Conservation (phyloP, 2,329 filamentous ascomycete genomes). For the Claviceps quebecensis region DNA sequence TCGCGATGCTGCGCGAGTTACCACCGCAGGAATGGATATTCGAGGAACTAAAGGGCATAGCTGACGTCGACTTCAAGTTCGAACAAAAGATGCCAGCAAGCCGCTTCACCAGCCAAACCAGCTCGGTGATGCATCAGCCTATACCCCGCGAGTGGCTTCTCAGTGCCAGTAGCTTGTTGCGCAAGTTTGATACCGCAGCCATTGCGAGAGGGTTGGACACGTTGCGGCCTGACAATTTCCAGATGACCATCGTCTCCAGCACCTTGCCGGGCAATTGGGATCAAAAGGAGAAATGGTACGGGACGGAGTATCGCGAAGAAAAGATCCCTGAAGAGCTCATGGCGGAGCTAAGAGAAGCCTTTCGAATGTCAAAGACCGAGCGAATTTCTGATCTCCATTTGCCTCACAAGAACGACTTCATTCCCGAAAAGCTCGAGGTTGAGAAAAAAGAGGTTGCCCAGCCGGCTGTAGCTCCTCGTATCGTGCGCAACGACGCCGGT, state of each 20-base stretch:
- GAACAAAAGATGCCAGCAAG: constrained; percentile 84
- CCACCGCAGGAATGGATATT: constrained; percentile 88
- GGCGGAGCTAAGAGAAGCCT: constrained; percentile 51
- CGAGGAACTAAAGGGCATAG: constrained; percentile 77
- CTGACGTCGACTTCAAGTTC: constrained; percentile 90
- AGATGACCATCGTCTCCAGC: constrained; percentile 69
- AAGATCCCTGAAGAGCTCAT: constrained; percentile 67
- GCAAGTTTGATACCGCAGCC: constrained; percentile 64
- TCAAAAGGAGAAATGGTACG: constrained; percentile 91
- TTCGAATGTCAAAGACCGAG: constrained; percentile 38
- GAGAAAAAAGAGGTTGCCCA: constrained; percentile 83
- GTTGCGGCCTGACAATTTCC: constrained; percentile 78
- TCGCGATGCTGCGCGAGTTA: constrained; percentile 67
- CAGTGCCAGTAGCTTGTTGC: constrained; percentile 61
- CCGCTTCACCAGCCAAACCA: constrained; percentile 74
- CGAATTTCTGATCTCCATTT: constrained; percentile 64
- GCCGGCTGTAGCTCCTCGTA: constrained; percentile 57
- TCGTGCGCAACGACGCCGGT: constrained; percentile 72
- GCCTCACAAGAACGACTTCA: constrained; percentile 89
- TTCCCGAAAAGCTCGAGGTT: constrained; percentile 83
- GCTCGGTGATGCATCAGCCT: constrained; percentile 81
- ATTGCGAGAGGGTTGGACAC: constrained; percentile 63
- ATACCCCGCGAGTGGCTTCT: constrained; percentile 77
- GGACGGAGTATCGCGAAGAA: constrained; percentile 80
- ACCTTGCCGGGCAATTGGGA: constrained; percentile 76